Evolutionary conservation across 2,329 filamentous ascomycete genomes (phyloP), one percentile per base, ranked within the genome.

Genomic region (Phyllachora maydis): DNA sequence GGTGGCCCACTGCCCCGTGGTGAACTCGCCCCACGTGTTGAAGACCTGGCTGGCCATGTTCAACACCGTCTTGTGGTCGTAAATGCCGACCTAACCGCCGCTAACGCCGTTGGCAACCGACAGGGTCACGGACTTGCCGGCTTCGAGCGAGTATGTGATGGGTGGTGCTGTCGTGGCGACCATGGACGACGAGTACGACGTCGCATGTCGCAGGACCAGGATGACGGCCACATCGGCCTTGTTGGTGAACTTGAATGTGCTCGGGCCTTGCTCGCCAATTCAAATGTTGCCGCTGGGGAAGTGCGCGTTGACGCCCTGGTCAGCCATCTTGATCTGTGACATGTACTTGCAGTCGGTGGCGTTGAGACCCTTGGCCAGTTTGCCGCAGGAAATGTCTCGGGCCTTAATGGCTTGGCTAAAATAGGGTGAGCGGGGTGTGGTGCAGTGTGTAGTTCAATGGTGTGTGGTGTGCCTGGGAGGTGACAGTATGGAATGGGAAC

Each of bases 1-100:
- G 18, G 43, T 45, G 30, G 49, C 50, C 11, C 30, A 38, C 2
- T 21, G 27, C 21, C 45, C 46, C 18, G 46, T 49, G 26, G 42
- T 53, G 26, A 44, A 48, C 40, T 56, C 52, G 25, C 42, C 47
- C 47, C 52, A 54, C 16, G 52, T 53, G 31, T 56, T 45, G 31
- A 36, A 32, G 23, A 53, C 33, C 35, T 50, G 49, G 18, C 51
- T 52, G 26, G 34, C 42, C 26, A 28, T 27, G 18, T 43, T 47
- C 28, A 45, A 35, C 10, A 32, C 19, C 6, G 37, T 41, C 14
- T 21, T 18, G 23, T 27, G 27, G 28, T 35, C 26, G 37, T 42
- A 47, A 14, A 50, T 37, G 9, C 43, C 39, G 5, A 50, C 37
- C 35, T 46, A 56, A n/a, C 42, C 51, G 15, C 49, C 45, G 11